Evolutionary conservation across 2,329 filamentous ascomycete species (phyloP).

Genomic region (Ambrosiella beaveri): DNA sequence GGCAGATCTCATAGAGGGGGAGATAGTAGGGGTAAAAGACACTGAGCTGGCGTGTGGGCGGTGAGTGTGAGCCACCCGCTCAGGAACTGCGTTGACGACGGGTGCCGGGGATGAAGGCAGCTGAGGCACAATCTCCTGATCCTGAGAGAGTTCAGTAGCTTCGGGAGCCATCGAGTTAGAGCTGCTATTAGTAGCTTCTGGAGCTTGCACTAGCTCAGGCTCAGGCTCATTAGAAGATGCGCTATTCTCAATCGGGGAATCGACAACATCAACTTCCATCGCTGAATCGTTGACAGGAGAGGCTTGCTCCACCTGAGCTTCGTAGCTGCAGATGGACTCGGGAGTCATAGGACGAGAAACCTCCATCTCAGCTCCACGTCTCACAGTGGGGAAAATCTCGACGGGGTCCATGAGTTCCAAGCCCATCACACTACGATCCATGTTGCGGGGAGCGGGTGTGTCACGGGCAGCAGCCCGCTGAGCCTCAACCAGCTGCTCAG

Average conservation of each 20-base stretch:
- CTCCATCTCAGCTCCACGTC: neutral
- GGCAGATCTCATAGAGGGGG: conserved; percentile 6
- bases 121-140: neutral
- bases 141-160: neutral
- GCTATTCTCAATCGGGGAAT: neutral
- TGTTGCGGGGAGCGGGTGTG: conserved; percentile 1
- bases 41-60: conserved; percentile 11
- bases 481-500: conserved; percentile 2
- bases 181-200: neutral
- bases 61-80: neutral
- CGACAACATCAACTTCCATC: neutral
- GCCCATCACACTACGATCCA: conserved; percentile 13
- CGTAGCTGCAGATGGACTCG: conserved; percentile 1
- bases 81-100: neutral
- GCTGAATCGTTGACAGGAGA: neutral
- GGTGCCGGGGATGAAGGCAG: neutral
- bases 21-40: conserved; percentile 12
- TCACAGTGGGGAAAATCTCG: conserved; percentile 5
- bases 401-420: conserved; percentile 13
- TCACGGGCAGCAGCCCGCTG: conserved; percentile 4
- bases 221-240: neutral
- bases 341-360: conserved; percentile 3
- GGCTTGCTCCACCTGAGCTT: neutral
- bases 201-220: neutral
- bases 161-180: neutral